Base-by-base conservation (phyloP, 306 rosid genomes). In the Aeschynomene evenia region DNA sequence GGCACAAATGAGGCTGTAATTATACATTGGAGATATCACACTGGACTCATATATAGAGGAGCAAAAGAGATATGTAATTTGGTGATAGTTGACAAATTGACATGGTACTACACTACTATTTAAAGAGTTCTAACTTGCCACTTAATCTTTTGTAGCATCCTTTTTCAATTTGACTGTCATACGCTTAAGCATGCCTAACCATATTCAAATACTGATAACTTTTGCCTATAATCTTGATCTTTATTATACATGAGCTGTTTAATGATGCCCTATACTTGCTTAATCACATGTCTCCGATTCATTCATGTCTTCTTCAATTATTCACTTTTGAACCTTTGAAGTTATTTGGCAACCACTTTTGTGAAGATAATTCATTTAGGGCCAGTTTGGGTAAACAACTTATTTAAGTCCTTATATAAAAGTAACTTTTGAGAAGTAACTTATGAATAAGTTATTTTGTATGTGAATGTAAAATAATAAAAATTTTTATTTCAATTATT, bases 1-100 rank as follows among this genome's bases (percentile, higher is more conserved):
- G 28, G 63, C 55, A 28, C 42, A 22, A 63, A 22, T 42, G 67
- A 61, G 71, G 73, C 52, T 31, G 74, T 63, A 68, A 54, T 31
- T 51, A 55, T 18, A 78, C 66, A 37, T n/a, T 1, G 51, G 50
- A 24, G 59, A 45, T 42, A 55, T 29, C 45, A 36, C 55, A 81
- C 34, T 48, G 48, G 14, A 68, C 31, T 55, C 49, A 12, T 24
- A 24, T 34, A 24, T 53, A 62, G 63, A 24, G 71, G 70, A 21
- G 3, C 22, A 58, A 28, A 18, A 5, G 51, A 6, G 19, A 18
- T 46, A 6, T 70, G 45, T 56, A 55, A 23, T 22, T 29, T 56
- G 13, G 26, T 49, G 13, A 20, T 19, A 49, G 37, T 12, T 50
- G 62, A 23, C 20, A 48, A 49, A 26, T 12, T 50, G 62, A 23